phyloP scores from a whole-genome alignment of 2,329 filamentous ascomycete species.

The Penicillium palitans region DNA sequence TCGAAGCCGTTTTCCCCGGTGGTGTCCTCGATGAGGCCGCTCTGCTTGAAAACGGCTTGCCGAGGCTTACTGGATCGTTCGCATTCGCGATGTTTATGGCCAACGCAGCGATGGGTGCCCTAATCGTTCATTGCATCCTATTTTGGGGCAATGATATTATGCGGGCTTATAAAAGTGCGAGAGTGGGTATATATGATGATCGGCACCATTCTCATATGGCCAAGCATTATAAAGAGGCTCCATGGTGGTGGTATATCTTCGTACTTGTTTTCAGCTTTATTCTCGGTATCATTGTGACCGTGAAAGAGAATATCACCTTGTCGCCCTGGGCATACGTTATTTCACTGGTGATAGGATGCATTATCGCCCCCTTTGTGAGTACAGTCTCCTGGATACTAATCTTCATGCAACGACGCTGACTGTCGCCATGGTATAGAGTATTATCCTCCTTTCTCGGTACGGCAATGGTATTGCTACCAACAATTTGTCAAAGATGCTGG shows the following conservation, averaged over 20 bases:
- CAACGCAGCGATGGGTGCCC: conserved; percentile 59
- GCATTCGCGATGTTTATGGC: conserved; percentile 58
- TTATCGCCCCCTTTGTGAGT: conserved; percentile 28
- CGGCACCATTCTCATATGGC: conserved; percentile 56
- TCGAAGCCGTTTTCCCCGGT: conserved; percentile 43
- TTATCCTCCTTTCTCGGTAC: conserved; percentile 53
- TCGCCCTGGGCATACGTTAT: conserved; percentile 38
- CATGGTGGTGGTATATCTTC: conserved; percentile 38
- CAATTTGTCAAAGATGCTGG: conserved; percentile 60
- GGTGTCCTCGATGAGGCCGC: conserved; percentile 32
- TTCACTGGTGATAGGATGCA: conserved; percentile 30
- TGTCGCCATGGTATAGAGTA: conserved; percentile 42
- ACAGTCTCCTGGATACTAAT: not conserved
- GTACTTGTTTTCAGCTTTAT: conserved; percentile 33
- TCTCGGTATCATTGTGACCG: conserved; percentile 29
- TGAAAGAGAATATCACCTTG: conserved; percentile 35
- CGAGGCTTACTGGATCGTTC: conserved; percentile 52
- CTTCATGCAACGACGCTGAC: not conserved
- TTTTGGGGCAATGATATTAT: conserved; percentile 59
- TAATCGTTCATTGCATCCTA: conserved; percentile 53
- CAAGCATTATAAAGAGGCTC: conserved; percentile 54
- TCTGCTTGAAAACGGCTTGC: conserved; percentile 48
- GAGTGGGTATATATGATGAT: conserved; percentile 48
- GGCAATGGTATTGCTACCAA: conserved; percentile 61
- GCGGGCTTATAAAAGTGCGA: conserved; percentile 50